Base-by-base conservation (phyloP, 139 green algal genomes). In the Limnomonas spitsbergensis region DNA sequence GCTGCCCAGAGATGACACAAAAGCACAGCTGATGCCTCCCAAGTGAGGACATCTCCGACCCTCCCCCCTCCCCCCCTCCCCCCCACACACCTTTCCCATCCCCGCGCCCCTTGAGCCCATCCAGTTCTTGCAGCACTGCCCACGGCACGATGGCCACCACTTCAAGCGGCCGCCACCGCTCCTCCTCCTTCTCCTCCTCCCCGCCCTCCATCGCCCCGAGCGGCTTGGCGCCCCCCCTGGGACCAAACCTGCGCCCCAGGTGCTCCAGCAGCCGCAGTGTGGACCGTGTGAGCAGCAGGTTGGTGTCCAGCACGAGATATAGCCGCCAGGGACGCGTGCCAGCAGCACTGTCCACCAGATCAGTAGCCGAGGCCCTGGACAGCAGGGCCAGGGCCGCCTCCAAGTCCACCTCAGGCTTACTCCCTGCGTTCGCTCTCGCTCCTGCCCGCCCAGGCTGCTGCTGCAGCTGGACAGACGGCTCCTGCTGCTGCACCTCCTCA, bases 291-390 rank as follows among this genome's bases (percentile, higher is more conserved):
- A 72, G 29, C 24, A 72, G 66, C 7, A 72, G n/a, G 29, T 72
- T 72, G 66, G 66, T 72, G 66, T 72, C 66, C 66, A 72, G 24
- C n/a, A 72, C 66, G 26, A 72, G 66, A 20, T 72, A 72, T 20
- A 72, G 47, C 20, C 47, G 14, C 47, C 47, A 61, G 20, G 14
- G 14, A 20, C 47, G 14, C 20, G 47, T 20, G 14, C 14, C 47
- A 20, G 47, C 47, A 29, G 47, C 47, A 61, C 47, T 61, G 14
- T 29, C 47, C 20, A 61, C 14, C 47, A 61, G 47, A 61, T 20
- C 14, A 20, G 14, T 29, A 61, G 47, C 47, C 20, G 14, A 14
- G 47, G 47, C 47, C 20, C 20, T 61, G 47, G 47, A 14, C 14
- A 61, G 47, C 47, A 61, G 14, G 47, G 47, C 14, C 47, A 61